Conservation (phyloP, 2,329 filamentous ascomycete genomes). For the Colletotrichum aenigma region DNA sequence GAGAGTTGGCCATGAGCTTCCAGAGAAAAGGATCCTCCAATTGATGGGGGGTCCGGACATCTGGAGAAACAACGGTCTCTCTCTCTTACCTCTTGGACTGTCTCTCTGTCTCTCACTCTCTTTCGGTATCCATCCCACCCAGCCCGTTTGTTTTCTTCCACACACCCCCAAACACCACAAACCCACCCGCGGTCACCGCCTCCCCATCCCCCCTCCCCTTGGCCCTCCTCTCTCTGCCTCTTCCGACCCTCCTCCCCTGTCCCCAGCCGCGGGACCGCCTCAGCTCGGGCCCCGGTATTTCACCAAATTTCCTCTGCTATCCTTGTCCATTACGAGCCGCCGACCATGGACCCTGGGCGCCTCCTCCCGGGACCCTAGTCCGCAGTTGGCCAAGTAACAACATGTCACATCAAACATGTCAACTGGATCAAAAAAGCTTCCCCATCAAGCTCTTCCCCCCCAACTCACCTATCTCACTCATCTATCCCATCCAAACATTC, state of each 20-base stretch:
- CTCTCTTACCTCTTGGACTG: background rate
- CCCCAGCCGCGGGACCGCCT: conserved; percentile 7
- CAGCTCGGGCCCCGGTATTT: conserved; percentile 18
- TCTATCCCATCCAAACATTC: conserved; percentile 26
- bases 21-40: background rate
- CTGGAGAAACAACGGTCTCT: background rate
- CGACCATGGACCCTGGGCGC: conserved; percentile 18
- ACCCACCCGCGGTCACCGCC: conserved; percentile 8
- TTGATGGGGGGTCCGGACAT: background rate
- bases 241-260: conserved; percentile 11
- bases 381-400: conserved; percentile 23
- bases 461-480: background rate
- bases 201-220: background rate
- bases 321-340: conserved; percentile 18
- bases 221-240: background rate
- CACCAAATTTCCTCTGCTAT: conserved; percentile 11
- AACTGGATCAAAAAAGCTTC: conserved; percentile 17
- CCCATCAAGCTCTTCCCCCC: conserved; percentile 8
- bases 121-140: conserved; percentile 5
- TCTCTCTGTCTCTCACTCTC: background rate
- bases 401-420: conserved; percentile 18
- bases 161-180: conserved; percentile 9
- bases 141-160: background rate
- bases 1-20: background rate
- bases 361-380: conserved; percentile 17